Percentiles rank a stretch among this genome's conserved stretches.
These are phyloP conservation scores for Misopates orontium DNA, from an alignment of 257 asterid genomes.

Conservation along the genomic window DNA sequence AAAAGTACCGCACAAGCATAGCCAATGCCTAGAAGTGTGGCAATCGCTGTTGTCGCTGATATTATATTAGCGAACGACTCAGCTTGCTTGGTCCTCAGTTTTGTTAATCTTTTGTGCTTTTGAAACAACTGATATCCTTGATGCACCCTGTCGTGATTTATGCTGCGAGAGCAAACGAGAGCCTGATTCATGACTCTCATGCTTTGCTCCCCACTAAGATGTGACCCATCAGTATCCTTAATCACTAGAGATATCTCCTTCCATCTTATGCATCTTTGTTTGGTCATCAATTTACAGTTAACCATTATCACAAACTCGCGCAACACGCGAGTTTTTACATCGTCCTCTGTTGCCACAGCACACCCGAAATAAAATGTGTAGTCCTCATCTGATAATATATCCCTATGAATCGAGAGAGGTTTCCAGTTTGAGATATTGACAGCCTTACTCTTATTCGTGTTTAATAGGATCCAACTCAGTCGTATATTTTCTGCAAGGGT, in stretches of 20 bases:
- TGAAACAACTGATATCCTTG: slow-evolving; percentile 14
- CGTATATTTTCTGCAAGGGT: slow-evolving; percentile 11
- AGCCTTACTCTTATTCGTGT: slow-evolving; percentile 14
- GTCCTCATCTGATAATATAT: background rate
- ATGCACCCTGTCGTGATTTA: slow-evolving; percentile 23
- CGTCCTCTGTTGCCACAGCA: background rate
- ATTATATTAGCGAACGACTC: slow-evolving; percentile 19
- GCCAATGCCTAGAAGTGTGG: slow-evolving; percentile 24
- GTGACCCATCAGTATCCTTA: slow-evolving; percentile 22
- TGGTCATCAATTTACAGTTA: slow-evolving; percentile 18
- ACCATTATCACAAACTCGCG: slow-evolving; percentile 22
- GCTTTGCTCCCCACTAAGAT: slow-evolving; percentile 23
- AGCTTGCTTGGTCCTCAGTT: slow-evolving; percentile 11
- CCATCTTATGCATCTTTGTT: slow-evolving; percentile 23
- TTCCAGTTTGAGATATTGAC: slow-evolving; percentile 31
- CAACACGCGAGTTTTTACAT: background rate
- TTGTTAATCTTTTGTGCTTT: slow-evolving; percentile 5
- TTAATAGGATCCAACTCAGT: slow-evolving; percentile 25
- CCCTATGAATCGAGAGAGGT: slow-evolving; percentile 15
- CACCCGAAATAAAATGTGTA: slow-evolving; percentile 23
- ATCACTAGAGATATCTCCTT: slow-evolving; percentile 19
- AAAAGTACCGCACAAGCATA: slow-evolving; percentile 27
- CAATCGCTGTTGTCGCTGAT: slow-evolving; percentile 22
- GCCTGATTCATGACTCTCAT: slow-evolving; percentile 19
- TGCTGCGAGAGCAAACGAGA: slow-evolving; percentile 20